Percentiles rank a stretch among this genome's conserved stretches.
phyloP scores from a whole-genome alignment of 2,329 filamentous ascomycete genomes.

The Penicillium concentricum region DNA sequence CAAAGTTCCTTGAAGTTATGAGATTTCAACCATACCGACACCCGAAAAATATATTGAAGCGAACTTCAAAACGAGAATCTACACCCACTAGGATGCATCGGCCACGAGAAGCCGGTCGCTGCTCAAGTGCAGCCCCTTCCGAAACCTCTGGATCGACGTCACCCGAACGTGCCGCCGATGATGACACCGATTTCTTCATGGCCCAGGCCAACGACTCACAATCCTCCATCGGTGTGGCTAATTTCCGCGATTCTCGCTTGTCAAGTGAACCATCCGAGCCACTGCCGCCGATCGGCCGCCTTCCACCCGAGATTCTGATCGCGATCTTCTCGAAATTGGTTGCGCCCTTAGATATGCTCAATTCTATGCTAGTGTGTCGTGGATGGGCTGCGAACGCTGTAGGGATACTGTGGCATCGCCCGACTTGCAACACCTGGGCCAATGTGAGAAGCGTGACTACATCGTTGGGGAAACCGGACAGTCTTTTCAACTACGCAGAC shows the following conservation, averaged over 20 bases:
- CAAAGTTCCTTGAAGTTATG: slow-evolving; percentile 18
- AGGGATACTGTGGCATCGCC: slow-evolving; percentile 90
- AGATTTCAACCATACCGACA: slow-evolving; percentile 19
- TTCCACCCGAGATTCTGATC: slow-evolving; percentile 94
- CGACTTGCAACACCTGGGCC: slow-evolving; percentile 81
- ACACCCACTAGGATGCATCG: slow-evolving; percentile 35
- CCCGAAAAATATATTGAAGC: slow-evolving; percentile 10
- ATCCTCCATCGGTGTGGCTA: slow-evolving; percentile 81
- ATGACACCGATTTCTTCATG: slow-evolving; percentile 92
- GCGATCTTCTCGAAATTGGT: slow-evolving; percentile 83
- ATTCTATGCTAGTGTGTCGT: slow-evolving; percentile 91
- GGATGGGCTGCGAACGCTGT: slow-evolving; percentile 91
- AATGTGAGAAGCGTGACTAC: slow-evolving; percentile 78
- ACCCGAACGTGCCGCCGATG: slow-evolving; percentile 64
- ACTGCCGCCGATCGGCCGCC: slow-evolving; percentile 67
- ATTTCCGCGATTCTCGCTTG: slow-evolving; percentile 71
- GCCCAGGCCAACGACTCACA: slow-evolving; percentile 82
- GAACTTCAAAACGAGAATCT: slow-evolving; percentile 7
- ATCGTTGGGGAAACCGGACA: slow-evolving; percentile 69
- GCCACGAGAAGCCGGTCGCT: slow-evolving; percentile 36
- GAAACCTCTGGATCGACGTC: slow-evolving; percentile 48
- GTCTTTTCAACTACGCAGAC: slow-evolving; percentile 84
- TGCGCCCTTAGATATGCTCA: slow-evolving; percentile 72
- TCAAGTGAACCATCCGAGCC: slow-evolving; percentile 47
- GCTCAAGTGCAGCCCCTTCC: slow-evolving; percentile 41